A percentile compares a stretch with the other conserved stretches of the same genome.
Conservation (phyloP, 2,329 filamentous ascomycete species). For the Lachnellula suecica region DNA sequence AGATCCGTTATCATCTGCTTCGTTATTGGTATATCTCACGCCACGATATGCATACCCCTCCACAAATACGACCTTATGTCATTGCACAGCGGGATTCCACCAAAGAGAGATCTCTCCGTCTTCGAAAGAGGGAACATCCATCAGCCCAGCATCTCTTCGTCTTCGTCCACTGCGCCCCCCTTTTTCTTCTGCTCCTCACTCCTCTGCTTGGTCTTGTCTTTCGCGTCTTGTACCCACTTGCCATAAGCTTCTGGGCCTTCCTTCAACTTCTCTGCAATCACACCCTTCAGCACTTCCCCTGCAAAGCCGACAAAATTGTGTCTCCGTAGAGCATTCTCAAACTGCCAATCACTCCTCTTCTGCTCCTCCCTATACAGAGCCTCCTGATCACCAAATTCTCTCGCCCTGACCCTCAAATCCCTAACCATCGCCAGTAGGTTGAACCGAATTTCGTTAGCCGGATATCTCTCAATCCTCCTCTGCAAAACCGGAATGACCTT, state of each 20-base stretch:
- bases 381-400: slow-evolving; percentile 80
- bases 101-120: background rate
- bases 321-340: slow-evolving; percentile 87
- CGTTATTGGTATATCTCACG: background rate
- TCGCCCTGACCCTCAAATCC: slow-evolving; percentile 75
- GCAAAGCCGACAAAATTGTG: slow-evolving; percentile 98
- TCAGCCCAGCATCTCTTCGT: slow-evolving; percentile 32
- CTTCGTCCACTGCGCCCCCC: slow-evolving; percentile 22
- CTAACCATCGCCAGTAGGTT: slow-evolving; percentile 91
- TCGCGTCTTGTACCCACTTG: slow-evolving; percentile 69
- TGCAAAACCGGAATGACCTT: slow-evolving; percentile 87
- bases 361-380: slow-evolving; percentile 75
- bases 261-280: slow-evolving; percentile 71
- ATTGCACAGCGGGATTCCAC: slow-evolving; percentile 5
- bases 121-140: background rate
- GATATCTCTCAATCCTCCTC: slow-evolving; percentile 81
- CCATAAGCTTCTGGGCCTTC: slow-evolving; percentile 67
- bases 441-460: slow-evolving; percentile 85
- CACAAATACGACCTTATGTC: slow-evolving; percentile 11
- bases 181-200: slow-evolving; percentile 28
- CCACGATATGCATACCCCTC: slow-evolving; percentile 6
- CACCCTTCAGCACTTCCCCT: slow-evolving; percentile 84
- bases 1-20: background rate
- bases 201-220: slow-evolving; percentile 51
- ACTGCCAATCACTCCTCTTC: slow-evolving; percentile 85